Evolutionary conservation across 164 flowering plant genomes (phyloP).

Genomic region (Piper longum): DNA sequence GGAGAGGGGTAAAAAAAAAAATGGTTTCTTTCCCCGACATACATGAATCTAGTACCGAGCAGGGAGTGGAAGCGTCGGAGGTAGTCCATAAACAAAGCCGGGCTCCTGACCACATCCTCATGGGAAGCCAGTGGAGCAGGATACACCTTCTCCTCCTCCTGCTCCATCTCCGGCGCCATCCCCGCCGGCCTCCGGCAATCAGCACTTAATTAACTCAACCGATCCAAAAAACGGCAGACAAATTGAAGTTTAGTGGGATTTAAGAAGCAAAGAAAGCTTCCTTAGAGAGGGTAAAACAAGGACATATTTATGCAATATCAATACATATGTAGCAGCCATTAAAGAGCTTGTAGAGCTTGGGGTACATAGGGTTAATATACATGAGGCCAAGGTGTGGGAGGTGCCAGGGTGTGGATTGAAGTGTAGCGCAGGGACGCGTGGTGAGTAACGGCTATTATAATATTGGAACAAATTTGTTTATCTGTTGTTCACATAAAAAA

Average conservation of each 20-base stretch:
- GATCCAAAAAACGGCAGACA: neutral
- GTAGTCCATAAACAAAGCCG: constrained; percentile 40
- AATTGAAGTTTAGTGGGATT: too few species aligned
- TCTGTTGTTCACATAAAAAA: too few species aligned
- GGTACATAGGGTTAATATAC: neutral
- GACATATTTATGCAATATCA: neutral
- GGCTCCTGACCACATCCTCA: constrained; percentile 33
- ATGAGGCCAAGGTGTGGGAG: too few species aligned
- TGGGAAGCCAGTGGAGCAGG: constrained; percentile 49
- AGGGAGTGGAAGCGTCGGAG: constrained; percentile 41
- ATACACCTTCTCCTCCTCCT: constrained; percentile 17
- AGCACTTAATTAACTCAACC: neutral
- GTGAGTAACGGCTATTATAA: too few species aligned
- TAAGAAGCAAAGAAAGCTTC: too few species aligned
- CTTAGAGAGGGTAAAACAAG: neutral
- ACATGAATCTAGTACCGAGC: constrained; percentile 54
- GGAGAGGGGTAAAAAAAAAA: neutral
- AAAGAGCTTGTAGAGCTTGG: neutral
- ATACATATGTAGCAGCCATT: neutral
- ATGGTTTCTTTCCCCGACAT: constrained; percentile 1
- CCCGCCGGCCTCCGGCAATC: constrained; percentile 1
- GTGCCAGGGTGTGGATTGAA: too few species aligned
- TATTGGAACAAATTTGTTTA: too few species aligned
- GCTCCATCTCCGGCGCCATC: constrained; percentile 12
- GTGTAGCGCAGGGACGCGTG: too few species aligned